Conservation (phyloP, 2,329 filamentous ascomycete species). For the Arthrobotrys sinensis region DNA sequence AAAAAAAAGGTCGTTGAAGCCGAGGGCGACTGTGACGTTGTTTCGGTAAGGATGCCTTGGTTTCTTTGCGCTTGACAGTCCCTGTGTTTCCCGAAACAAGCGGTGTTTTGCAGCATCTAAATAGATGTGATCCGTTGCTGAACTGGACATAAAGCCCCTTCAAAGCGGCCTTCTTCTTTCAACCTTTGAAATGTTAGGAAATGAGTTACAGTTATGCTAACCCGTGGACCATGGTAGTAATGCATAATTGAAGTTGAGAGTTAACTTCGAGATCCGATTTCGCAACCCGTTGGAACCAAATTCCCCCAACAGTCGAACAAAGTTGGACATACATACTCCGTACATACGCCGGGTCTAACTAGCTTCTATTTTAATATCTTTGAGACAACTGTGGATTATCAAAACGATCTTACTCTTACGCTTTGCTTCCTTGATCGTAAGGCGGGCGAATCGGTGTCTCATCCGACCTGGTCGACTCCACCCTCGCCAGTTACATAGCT, state of each 20-base stretch:
- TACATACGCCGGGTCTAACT: not conserved
- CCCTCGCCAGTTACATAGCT: not conserved
- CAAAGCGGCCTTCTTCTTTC: slow-evolving; percentile 3
- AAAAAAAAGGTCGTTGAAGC: no score
- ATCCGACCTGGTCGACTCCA: not conserved
- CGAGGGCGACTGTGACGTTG: not conserved
- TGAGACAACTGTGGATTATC: slow-evolving; percentile 16
- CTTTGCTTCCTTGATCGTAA: not conserved
- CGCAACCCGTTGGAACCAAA: no score
- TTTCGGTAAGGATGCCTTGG: not conserved
- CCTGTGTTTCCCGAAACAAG: not conserved
- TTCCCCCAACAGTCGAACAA: not conserved
- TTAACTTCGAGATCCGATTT: no score
- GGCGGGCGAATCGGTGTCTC: not conserved
- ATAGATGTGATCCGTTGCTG: slow-evolving; percentile 3
- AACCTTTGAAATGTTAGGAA: not conserved
- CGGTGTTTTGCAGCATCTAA: slow-evolving; percentile 16
- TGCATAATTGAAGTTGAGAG: no score
- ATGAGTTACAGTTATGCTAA: slow-evolving; percentile 3
- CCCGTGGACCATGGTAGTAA: not conserved
- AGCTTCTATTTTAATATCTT: slow-evolving; percentile 21
- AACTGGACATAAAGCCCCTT: not conserved
- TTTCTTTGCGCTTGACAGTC: slow-evolving; percentile 4
- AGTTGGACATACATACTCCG: not conserved
- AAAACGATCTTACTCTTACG: slow-evolving; percentile 14